Evolutionary conservation across 345 rosid species (phyloP), one percentile per base, ranked within the genome.

Genomic region (Citrus sp.): DNA sequence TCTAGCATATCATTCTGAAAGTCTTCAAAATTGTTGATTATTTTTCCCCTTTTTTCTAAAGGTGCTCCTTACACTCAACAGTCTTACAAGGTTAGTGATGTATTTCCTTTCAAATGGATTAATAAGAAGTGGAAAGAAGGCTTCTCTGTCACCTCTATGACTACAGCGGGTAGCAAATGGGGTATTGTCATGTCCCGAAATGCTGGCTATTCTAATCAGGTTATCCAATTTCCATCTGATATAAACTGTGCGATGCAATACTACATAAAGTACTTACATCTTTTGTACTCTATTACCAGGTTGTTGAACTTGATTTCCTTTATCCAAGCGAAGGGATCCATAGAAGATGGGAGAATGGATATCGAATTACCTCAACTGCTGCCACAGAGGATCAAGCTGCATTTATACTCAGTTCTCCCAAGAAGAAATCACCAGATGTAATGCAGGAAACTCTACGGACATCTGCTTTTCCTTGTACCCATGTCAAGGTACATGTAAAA

Each of bases 271-370:
- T 22, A n/a, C 24, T 60, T 25, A 56, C 12, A 72, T 72, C 58
- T 77, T 49, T 14, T 60, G 24, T 30, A 46, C 49, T 78, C 38
- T 81, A 1, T 51, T 75, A n/a, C 54, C 85, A 89, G 92, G 90
- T 87, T 30, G 88, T 86, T 21, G 92, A 89, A 70, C 85, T 89
- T 55, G 92, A 89, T 84, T 87, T 89, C 78, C 87, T 89, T 7
- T 87, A 87, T 79, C 92, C 92, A 4, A 89, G 92, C 22, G 92
- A 89, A 79, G 92, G 92, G 37, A 87, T 89, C 46, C 92, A 89
- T 78, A 78, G 82, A n/a, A 70, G 89, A 42, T 89, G 92, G 90
- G 90, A 85, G 70, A 68, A 71, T 67, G 89, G 92, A 51, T 89
- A 85, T 73, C 87, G 92, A 12, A 87, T 87, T 27, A 89, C 90